phyloP scores from a whole-genome alignment of 371 early-diverging fungal genomes.

The Rhizopus microsporus region DNA sequence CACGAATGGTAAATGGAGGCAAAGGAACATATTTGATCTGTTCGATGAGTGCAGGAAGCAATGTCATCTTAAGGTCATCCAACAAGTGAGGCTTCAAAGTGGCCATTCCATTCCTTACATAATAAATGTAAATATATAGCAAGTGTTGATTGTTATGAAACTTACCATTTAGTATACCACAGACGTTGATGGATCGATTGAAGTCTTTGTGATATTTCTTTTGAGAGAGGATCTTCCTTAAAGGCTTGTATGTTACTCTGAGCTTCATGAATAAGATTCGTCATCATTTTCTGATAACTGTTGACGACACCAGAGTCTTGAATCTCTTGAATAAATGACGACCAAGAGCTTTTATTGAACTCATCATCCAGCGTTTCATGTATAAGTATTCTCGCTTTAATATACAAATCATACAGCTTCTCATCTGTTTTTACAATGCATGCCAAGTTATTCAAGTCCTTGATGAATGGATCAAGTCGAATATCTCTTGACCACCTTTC shows the following conservation, averaged over 20 bases:
- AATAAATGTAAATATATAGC: not conserved
- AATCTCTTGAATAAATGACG: slow-evolving; percentile 13
- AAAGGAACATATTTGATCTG: slow-evolving; percentile 65
- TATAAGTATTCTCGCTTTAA: slow-evolving; percentile 22
- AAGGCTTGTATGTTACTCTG: slow-evolving; percentile 14
- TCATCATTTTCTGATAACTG: slow-evolving; percentile 18
- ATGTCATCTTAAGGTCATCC: slow-evolving; percentile 53
- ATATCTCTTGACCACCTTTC: slow-evolving; percentile 53
- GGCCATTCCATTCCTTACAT: slow-evolving; percentile 42
- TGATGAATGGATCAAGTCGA: slow-evolving; percentile 39
- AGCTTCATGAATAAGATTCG: slow-evolving; percentile 17
- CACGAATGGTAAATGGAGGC: slow-evolving; percentile 47
- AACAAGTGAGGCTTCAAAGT: slow-evolving; percentile 60
- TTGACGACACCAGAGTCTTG: slow-evolving; percentile 23
- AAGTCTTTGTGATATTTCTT: slow-evolving; percentile 27
- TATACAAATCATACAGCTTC: slow-evolving; percentile 27
- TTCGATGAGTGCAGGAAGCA: slow-evolving; percentile 57
- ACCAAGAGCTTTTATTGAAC: slow-evolving; percentile 4
- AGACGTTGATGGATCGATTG: slow-evolving; percentile 33
- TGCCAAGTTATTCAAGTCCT: slow-evolving; percentile 25
- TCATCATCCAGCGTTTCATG: slow-evolving; percentile 8
- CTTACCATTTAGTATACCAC: slow-evolving; percentile 36
- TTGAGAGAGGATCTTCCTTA: slow-evolving; percentile 30
- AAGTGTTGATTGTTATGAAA: not conserved
- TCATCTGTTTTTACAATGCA: slow-evolving; percentile 24